A percentile compares a stretch with the other conserved stretches of the same genome.
These are phyloP conservation scores for Gossypium davidsonii DNA, from an alignment of 441 rosid species.

Conservation along the genomic window DNA sequence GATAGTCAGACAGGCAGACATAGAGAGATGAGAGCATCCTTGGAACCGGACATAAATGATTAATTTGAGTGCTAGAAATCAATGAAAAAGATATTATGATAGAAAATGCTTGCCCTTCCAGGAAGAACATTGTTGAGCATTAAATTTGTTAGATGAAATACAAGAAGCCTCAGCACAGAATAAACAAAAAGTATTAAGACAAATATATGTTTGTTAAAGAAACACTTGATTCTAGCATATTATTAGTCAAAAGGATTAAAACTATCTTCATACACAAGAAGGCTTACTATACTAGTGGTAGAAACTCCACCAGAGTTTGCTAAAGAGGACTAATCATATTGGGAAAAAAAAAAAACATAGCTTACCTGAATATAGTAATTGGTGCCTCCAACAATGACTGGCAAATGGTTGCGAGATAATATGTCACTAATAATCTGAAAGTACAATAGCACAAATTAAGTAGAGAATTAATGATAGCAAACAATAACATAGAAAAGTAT, in stretches of 20 bases:
- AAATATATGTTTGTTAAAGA: background rate
- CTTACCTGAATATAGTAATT: constrained; percentile 83
- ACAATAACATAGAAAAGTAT: background rate
- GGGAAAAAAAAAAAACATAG: background rate
- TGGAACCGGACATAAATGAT: background rate
- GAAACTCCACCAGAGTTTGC: constrained; percentile 1
- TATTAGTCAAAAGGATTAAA: background rate
- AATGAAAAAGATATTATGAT: background rate
- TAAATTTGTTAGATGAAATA: background rate
- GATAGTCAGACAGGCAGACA: background rate
- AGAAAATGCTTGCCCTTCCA: background rate
- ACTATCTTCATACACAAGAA: background rate
- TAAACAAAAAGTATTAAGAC: background rate
- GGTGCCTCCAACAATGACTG: constrained; percentile 87
- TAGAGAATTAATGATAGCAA: background rate
- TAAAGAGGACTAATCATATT: background rate
- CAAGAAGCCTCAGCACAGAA: background rate
- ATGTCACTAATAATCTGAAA: constrained; percentile 68
- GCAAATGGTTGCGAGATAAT: constrained; percentile 52
- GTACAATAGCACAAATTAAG: constrained; percentile 6
- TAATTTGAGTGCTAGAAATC: background rate
- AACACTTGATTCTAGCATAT: background rate
- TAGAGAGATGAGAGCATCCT: background rate
- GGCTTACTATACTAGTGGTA: background rate
- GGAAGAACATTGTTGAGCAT: background rate